Evolutionary conservation across 192 early-diverging fungal genomes (phyloP).

Genomic region (Obelidium mucronatum): DNA sequence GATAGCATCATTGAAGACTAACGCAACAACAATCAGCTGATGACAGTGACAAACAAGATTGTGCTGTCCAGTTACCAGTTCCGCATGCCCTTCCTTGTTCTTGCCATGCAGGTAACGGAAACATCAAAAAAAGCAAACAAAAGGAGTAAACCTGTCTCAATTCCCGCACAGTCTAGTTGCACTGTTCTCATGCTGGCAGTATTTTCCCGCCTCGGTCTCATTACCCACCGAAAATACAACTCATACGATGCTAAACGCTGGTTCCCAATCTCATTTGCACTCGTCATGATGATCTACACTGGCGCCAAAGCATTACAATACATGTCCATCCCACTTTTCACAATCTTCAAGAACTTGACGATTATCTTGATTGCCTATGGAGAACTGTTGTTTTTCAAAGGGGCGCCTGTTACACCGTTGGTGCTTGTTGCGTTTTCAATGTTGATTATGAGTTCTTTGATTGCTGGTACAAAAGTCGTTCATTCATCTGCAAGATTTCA

Average conservation of each 20-base stretch:
- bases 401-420: constrained; percentile 75
- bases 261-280: constrained; percentile 85
- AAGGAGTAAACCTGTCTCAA: neutral
- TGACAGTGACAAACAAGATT: constrained; percentile 67
- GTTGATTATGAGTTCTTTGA: constrained; percentile 81
- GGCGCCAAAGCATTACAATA: constrained; percentile 94
- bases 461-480: constrained; percentile 54
- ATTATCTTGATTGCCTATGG: constrained; percentile 97
- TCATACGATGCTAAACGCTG: constrained; percentile 49
- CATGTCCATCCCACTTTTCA: constrained; percentile 93
- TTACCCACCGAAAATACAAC: constrained; percentile 37
- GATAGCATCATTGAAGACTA: neutral
- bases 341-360: constrained; percentile 99
- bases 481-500: neutral
- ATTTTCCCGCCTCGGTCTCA: constrained; percentile 39
- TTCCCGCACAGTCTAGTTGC: constrained; percentile 24
- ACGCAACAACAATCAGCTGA: constrained; percentile 47
- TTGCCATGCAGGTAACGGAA: constrained; percentile 54
- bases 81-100: constrained; percentile 60
- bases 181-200: constrained; percentile 59
- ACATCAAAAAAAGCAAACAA: neutral
- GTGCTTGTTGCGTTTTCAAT: constrained; percentile 48
- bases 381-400: constrained; percentile 86
- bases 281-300: constrained; percentile 97
- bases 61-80: constrained; percentile 60